These are phyloP conservation scores for Thielaviopsis ethacetica DNA, from an alignment of 2,329 filamentous ascomycete species.

Conservation along the genomic window DNA sequence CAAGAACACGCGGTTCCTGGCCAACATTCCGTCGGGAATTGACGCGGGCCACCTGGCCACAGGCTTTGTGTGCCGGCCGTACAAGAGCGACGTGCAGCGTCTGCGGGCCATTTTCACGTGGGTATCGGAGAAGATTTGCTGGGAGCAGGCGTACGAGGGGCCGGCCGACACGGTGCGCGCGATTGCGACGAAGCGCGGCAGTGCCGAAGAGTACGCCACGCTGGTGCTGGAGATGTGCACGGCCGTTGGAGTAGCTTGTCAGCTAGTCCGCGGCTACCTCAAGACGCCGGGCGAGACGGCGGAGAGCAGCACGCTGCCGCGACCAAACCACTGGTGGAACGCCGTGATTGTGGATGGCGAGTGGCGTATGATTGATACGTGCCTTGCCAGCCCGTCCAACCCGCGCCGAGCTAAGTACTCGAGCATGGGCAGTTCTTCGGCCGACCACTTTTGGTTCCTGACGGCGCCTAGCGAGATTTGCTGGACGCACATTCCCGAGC, in stretches of 20 bases:
- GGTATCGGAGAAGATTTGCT: conserved; percentile 85
- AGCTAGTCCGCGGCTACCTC: conserved; percentile 76
- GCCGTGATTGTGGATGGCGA: conserved; percentile 81
- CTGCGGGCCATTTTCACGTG: conserved; percentile 92
- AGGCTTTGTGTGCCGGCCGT: conserved; percentile 83
- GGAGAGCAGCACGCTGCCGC: conserved; percentile 68
- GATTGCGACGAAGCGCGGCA: conserved; percentile 68
- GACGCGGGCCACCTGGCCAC: conserved; percentile 73
- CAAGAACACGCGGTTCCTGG: conserved; percentile 87
- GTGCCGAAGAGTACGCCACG: conserved; percentile 74
- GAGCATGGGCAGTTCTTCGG: conserved; percentile 47
- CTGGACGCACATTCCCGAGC: conserved; percentile 86
- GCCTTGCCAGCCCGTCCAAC: conserved; percentile 78
- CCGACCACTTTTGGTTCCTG: conserved; percentile 92
- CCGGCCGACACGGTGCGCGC: conserved; percentile 68
- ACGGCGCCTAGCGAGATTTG: conserved; percentile 74
- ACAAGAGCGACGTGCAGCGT: conserved; percentile 83
- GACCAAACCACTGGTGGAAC: conserved; percentile 96
- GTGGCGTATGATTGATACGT: conserved; percentile 94
- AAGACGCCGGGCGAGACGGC: conserved; percentile 74
- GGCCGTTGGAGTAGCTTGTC: conserved; percentile 74
- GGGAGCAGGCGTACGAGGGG: conserved; percentile 92
- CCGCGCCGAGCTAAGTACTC: conserved; percentile 67
- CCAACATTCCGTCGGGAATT: conserved; percentile 63
- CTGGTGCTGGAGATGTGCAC: conserved; percentile 87